A percentile compares a stretch with the other conserved stretches of the same genome.
These are phyloP conservation scores for Geopyxis carbonaria DNA, from an alignment of 495 filamentous ascomycete genomes.

Conservation along the genomic window DNA sequence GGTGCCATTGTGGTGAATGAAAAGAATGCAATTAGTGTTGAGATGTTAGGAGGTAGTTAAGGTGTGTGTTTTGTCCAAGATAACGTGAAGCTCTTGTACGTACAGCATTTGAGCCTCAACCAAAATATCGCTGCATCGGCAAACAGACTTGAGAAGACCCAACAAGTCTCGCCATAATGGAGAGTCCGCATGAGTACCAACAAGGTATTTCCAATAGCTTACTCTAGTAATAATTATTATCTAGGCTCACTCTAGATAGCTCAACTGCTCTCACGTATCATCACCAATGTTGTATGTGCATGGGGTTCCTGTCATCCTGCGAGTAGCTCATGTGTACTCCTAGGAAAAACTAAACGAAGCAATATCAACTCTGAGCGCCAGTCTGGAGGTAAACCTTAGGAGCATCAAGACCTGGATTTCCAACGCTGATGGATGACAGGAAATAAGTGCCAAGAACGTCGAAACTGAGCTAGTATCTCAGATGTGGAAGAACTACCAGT, in stretches of 20 bases:
- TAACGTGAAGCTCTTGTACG: neutral
- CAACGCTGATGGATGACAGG: slow-evolving; percentile 32
- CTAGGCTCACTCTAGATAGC: slow-evolving; percentile 26
- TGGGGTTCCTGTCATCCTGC: slow-evolving; percentile 1
- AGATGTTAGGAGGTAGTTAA: too few relatives aligned
- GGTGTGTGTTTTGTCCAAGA: too few relatives aligned
- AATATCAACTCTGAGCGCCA: slow-evolving; percentile 78
- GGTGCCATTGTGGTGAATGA: too few relatives aligned
- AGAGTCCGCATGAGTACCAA: slow-evolving; percentile 94
- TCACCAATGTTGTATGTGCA: slow-evolving; percentile 75
- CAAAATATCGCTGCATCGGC: neutral
- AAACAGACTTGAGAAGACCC: too few relatives aligned
- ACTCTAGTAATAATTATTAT: neutral
- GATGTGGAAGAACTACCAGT: slow-evolving; percentile 99
- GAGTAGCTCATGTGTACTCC: slow-evolving; percentile 8
- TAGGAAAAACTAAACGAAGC: slow-evolving; percentile 98
- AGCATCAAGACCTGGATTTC: neutral
- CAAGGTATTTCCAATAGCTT: slow-evolving; percentile 32
- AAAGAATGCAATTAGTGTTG: too few relatives aligned
- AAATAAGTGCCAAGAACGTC: slow-evolving; percentile 97
- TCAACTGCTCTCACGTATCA: slow-evolving; percentile 80
- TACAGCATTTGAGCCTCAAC: neutral
- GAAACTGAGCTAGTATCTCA: slow-evolving; percentile 93
- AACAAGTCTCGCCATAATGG: slow-evolving; percentile 36
- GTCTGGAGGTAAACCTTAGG: slow-evolving; percentile 48